Evolutionary conservation across 2,329 filamentous ascomycete species (phyloP).

Genomic region (Blastomyces percursus): DNA sequence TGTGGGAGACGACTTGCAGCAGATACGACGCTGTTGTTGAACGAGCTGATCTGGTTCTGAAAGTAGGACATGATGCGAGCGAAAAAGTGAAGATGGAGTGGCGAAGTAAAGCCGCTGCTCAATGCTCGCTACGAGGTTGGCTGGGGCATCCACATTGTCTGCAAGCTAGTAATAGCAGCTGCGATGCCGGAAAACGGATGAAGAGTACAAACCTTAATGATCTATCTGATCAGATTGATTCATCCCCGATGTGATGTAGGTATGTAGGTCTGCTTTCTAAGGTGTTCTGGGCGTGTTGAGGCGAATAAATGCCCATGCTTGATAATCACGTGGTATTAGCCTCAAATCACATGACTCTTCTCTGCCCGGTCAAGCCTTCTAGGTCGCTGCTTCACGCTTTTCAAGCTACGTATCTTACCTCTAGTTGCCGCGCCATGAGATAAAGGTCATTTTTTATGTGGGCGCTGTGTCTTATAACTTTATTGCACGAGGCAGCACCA

Average conservation of each 20-base stretch:
- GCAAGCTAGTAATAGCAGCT: neutral
- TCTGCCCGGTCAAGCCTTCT: neutral
- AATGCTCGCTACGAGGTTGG: neutral
- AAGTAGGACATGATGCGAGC: conserved; percentile 49
- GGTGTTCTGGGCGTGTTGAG: neutral
- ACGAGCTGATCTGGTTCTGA: conserved; percentile 53
- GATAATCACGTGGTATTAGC: neutral
- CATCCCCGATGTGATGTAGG: neutral
- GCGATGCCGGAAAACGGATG: neutral
- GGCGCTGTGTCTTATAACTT: conserved; percentile 4
- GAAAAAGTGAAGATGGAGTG: neutral
- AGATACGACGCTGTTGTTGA: conserved; percentile 51
- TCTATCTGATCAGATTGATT: neutral
- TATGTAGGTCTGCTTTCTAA: no score
- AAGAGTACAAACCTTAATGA: neutral
- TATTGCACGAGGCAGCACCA: neutral
- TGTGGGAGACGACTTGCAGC: conserved; percentile 53
- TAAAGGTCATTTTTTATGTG: neutral
- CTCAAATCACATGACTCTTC: neutral
- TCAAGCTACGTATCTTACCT: neutral
- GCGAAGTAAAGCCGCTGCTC: neutral
- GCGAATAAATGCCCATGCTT: neutral
- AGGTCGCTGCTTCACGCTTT: neutral
- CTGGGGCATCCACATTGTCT: conserved; percentile 2
- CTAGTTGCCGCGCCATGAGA: neutral